Evolutionary conservation across 2,329 filamentous ascomycete genomes (phyloP), one percentile per base, ranked within the genome.

Genomic region (Sclerotinia subarctica): DNA sequence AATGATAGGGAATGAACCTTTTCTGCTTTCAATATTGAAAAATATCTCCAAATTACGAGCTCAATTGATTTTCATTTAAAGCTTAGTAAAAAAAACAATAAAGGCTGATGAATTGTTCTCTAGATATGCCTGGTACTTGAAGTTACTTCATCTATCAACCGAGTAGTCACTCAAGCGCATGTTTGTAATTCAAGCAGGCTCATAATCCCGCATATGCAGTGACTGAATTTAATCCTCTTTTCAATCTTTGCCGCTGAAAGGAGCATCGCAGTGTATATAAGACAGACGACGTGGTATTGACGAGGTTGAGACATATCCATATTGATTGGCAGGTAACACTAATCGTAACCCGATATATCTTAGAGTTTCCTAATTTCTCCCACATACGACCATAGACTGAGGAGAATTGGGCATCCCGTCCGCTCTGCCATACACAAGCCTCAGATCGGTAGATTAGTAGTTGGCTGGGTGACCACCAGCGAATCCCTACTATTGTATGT

Each of bases 301-400:
- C 19, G 26, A 15, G 5, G 24, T 13, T 46, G 26, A 13, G 17
- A 1, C 10, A 15, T 26, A 8, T 15, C 17, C 4, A 44, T 26
- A 46, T 11, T 13, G 24, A 29, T n/a, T 15, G 17, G 5, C 42
- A 59, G 17, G 2, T 5, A 19, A 59, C 6, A 29, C 2, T 7
- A 5, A 4, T 5, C 2, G 3, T 13, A 6, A 15, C 7, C 2
- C 8, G 3, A 32, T 59, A 46, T n/a, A 15, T 2, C 4, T 7
- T n/a, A 10, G n/a, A 32, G 13, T 8, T 13, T 19, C 3, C 1
- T 0, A 0, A 0, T 0, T 0, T 0, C 24, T 32, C 0, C 1
- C 42, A 59, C 42, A 59, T 59, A 59, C 42, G 57, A 59, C 57
- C 57, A 59, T 47, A 56, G 53, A 56, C 53, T 56, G 53, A 56